These are phyloP conservation scores for Aspergillus mulundensis DNA, from an alignment of 495 filamentous ascomycete species.

Conservation along the genomic window DNA sequence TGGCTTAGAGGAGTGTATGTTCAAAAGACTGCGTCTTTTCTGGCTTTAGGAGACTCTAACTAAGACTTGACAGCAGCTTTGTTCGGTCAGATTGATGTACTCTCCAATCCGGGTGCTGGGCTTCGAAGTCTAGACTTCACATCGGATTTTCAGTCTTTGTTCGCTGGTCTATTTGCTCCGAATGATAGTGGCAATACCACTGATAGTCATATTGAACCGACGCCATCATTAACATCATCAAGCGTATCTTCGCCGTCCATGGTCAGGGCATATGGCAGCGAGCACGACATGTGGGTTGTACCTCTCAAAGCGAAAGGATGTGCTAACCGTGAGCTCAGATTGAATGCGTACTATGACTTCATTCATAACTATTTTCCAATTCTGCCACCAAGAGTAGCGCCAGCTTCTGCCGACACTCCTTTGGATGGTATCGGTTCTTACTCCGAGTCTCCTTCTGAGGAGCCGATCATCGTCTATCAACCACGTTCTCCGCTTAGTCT, in stretches of 20 bases:
- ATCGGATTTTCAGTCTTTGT: conserved; percentile 35
- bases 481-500: conserved; percentile 53
- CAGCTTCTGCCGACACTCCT: conserved; percentile 41
- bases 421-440: conserved; percentile 39
- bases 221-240: conserved; percentile 29
- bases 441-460: conserved; percentile 40
- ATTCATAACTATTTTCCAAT: conserved; percentile 59
- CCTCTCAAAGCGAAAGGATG: neutral
- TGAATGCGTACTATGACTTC: conserved; percentile 59
- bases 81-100: conserved; percentile 42
- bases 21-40: neutral
- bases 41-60: conserved; percentile 12
- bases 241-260: conserved; percentile 23
- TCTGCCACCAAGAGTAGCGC: conserved; percentile 47
- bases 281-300: conserved; percentile 38
- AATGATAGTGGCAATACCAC: conserved; percentile 19
- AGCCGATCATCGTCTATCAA: conserved; percentile 33
- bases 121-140: conserved; percentile 39
- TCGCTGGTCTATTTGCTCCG: conserved; percentile 31
- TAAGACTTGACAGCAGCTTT: conserved; percentile 26
- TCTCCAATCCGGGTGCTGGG: conserved; percentile 42
- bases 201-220: conserved; percentile 31
- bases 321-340: conserved; percentile 34
- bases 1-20: conserved; percentile 37
- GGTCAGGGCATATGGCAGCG: conserved; percentile 41